Evolutionary conservation across 768 basidiomycete species (phyloP), one percentile per base, ranked within the genome.

Genomic region (Pulveroboletus sp.): DNA sequence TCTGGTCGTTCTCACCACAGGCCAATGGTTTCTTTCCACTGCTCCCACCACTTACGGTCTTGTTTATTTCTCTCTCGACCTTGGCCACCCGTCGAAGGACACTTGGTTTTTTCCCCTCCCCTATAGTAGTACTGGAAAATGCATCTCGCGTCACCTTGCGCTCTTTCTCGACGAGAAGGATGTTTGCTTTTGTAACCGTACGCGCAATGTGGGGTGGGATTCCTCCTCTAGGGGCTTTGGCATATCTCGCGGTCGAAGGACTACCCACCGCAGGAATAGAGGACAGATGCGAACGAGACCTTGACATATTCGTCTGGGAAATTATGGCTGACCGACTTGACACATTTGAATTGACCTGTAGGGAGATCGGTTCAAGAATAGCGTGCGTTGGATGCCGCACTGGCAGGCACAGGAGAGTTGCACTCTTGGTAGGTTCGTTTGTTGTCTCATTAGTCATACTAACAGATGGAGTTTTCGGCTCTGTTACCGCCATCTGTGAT

Each of bases 1-100:
- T 46, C 75, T 75, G 21, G 82, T 81, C n/a, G 82, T 82, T 83
- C 93, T 86, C 44, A 82, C 86, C 71, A 89, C 83, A 57, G 83
- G 86, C 39, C 78, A 73, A 58, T 75, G 77, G 47, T 71, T 73
- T 43, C 52, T 55, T 54, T 15, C 45, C 37, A 13, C 24, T 42
- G 5, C 17, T 32, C 9, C 44, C 18, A 6, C 49, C 33, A 6
- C 11, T 30, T 4, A 11, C 38, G 15, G 4, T 27, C 39, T 45
- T 60, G 21, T 26, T 31, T 17, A 33, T 26, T 42, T 47, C 56
- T 21, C 24, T 39, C 18, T 45, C 41, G 9, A 5, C 43, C 31
- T 39, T 55, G 33, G 13, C 26, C 18, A 17, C 6, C 27, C 39
- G 46, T 33, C 47, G 53, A n/a, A 69, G 55, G 15, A 67, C 67